Evolutionary conservation across 305 asterid genomes (phyloP), one percentile per base, ranked within the genome.

Genomic region (Fraxinus albicans): DNA sequence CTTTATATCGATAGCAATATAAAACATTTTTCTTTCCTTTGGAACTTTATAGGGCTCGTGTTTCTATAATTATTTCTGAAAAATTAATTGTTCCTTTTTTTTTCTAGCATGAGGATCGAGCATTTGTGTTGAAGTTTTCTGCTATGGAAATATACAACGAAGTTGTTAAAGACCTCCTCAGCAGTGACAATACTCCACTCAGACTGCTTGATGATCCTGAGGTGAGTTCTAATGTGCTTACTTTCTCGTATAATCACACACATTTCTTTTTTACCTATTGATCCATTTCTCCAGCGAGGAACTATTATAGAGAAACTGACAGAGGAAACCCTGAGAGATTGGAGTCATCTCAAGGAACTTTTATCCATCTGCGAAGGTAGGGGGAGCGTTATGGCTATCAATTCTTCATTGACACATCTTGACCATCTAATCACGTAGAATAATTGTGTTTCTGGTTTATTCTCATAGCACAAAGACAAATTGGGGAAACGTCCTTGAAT

Each of bases 91-190:
- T 83, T 36, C 50, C 17, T 81, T 60, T 40, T 78, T 53, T 55
- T 58, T 85, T 55, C 55, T 91, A 95, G 98, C 99, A 95, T 79
- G 97, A 91, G 89, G 99, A 95, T 84, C 91, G 98, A 79, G 97
- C 97, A 76, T 96, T 95, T 87, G 95, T 86, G 81, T 81, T 95
- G 79, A 96, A 96, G 89, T 96, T 96, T 83, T 90, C 98, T 85
- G 99, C 99, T 36, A 90, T 94, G 89, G 99, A 95, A 89, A 95
- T 96, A 76, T 96, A 96, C 80, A 95, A 96, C 87, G 99, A 96
- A 91, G 98, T 93, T 88, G 97, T 95, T 38, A 90, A 94, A 84
- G 99, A 96, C 88, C 98, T 96, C 85, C 98, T 96, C 65, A 87
- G 94, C 87, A 82, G 88, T 6, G 97, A 96, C 84, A 93, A 79